Evolutionary conservation across 2,329 filamentous ascomycete genomes (phyloP).

Genomic region (Colletotrichum spinosum): DNA sequence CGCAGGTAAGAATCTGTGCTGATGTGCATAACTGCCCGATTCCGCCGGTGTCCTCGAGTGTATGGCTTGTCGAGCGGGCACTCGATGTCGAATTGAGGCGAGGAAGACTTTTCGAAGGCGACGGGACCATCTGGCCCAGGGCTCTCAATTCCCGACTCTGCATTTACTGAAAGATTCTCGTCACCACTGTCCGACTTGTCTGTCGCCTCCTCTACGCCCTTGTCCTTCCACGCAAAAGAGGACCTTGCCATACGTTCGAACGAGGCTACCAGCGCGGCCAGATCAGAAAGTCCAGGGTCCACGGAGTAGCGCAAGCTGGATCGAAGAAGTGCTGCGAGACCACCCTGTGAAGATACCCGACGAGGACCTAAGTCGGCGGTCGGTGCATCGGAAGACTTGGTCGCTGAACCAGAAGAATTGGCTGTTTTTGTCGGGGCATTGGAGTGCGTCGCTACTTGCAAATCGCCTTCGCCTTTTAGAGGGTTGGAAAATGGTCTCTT

Average conservation of each 20-base stretch:
- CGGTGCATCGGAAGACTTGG: neutral
- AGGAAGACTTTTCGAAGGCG: neutral
- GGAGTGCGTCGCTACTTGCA: neutral
- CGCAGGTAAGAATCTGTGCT: constrained; percentile 30
- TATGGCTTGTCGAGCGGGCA: constrained; percentile 3
- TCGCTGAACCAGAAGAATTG: neutral
- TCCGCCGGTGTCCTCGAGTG: constrained; percentile 42
- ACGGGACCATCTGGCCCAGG: too few species aligned
- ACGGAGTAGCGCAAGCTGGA: constrained; percentile 33
- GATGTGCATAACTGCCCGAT: constrained; percentile 42
- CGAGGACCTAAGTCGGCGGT: neutral
- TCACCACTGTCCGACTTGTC: constrained; percentile 1
- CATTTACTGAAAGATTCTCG: constrained; percentile 1
- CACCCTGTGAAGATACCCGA: constrained; percentile 10
- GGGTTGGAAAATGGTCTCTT: too few species aligned
- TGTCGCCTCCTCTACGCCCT: constrained; percentile 13
- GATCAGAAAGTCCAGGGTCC: constrained; percentile 43
- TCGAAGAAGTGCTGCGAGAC: constrained; percentile 22
- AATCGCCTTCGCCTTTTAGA: too few species aligned
- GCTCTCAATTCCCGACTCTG: neutral
- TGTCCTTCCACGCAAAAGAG: constrained; percentile 39
- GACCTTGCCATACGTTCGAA: constrained; percentile 44
- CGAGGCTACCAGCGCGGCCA: constrained; percentile 44
- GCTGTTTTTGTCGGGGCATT: neutral
- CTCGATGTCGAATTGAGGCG: neutral